phyloP scores from a whole-genome alignment of 169 alveolate species.

The Sarcocystis neurona region DNA sequence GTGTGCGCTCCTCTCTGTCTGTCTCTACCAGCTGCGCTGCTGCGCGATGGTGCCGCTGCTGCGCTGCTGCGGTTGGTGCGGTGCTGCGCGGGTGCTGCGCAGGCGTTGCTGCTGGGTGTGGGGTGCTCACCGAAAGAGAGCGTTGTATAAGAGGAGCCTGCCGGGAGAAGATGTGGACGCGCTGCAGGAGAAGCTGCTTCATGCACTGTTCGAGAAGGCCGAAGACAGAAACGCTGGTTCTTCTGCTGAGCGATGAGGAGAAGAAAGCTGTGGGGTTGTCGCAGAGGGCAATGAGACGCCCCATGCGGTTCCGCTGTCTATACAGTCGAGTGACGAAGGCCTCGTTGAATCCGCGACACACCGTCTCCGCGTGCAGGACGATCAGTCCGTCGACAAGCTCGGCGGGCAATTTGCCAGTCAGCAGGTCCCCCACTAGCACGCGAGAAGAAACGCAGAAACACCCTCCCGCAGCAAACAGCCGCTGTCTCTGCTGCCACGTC shows the following conservation, averaged over 20 bases:
- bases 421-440: slow-evolving; percentile 64
- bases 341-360: slow-evolving; percentile 63
- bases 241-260: slow-evolving; percentile 28
- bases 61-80: too few relatives aligned
- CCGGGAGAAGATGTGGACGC: slow-evolving; percentile 14
- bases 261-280: slow-evolving; percentile 64
- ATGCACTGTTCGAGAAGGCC: slow-evolving; percentile 10
- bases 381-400: slow-evolving; percentile 63
- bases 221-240: background rate
- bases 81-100: too few relatives aligned
- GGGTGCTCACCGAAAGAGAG: background rate
- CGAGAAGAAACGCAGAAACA: slow-evolving; percentile 61
- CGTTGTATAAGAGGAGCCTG: background rate
- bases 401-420: slow-evolving; percentile 62
- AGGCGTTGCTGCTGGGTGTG: too few relatives aligned
- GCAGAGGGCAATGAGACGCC: slow-evolving; percentile 69
- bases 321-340: slow-evolving; percentile 68
- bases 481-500: slow-evolving; percentile 46
- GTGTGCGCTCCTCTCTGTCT: too few relatives aligned
- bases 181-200: background rate
- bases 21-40: too few relatives aligned
- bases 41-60: too few relatives aligned
- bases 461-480: slow-evolving; percentile 66
- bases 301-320: slow-evolving; percentile 64
- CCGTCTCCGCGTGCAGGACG: slow-evolving; percentile 65